Percentiles rank a stretch among this genome's conserved stretches.
phyloP scores from a whole-genome alignment of 2,329 filamentous ascomycete genomes.

The Ophiostoma angusticollis region DNA sequence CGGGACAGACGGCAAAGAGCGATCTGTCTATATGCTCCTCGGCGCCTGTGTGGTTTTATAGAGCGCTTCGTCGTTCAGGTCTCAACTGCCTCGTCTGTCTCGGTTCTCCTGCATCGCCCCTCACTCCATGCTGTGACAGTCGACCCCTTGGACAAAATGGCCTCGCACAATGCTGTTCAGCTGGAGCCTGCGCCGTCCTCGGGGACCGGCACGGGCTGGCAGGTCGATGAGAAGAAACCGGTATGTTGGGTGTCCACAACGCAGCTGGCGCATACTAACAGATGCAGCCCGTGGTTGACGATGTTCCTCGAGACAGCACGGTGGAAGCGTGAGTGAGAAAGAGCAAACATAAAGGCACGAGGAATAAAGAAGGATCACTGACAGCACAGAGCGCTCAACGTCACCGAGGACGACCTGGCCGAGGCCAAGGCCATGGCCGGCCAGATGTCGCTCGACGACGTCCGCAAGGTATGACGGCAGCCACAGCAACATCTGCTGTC shows the following conservation, averaged over 20 bases:
- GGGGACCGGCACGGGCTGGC: no score
- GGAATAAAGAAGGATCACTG: background rate
- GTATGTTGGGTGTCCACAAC: background rate
- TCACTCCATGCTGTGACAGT: no score
- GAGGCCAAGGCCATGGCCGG: conserved; percentile 12
- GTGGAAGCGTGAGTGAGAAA: background rate
- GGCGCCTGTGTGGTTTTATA: no score
- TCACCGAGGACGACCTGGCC: conserved; percentile 11
- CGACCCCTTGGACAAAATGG: no score
- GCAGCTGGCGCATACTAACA: no score
- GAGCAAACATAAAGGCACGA: background rate
- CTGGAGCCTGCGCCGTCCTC: no score
- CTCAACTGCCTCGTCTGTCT: no score
- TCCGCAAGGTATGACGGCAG: conserved; percentile 5
- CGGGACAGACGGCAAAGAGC: no score
- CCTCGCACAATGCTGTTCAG: no score
- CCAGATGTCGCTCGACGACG: conserved; percentile 11
- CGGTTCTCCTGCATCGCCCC: no score
- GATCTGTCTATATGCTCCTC: background rate
- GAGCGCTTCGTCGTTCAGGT: no score
- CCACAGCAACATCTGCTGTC: background rate
- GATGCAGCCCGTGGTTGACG: background rate
- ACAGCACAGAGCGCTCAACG: conserved; percentile 8
- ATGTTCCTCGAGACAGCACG: background rate
- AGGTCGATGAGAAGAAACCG: no score